A percentile compares a stretch with the other conserved stretches of the same genome.
phyloP scores from a whole-genome alignment of 148 eudicot genomes.

The Nepenthes mirabilis region DNA sequence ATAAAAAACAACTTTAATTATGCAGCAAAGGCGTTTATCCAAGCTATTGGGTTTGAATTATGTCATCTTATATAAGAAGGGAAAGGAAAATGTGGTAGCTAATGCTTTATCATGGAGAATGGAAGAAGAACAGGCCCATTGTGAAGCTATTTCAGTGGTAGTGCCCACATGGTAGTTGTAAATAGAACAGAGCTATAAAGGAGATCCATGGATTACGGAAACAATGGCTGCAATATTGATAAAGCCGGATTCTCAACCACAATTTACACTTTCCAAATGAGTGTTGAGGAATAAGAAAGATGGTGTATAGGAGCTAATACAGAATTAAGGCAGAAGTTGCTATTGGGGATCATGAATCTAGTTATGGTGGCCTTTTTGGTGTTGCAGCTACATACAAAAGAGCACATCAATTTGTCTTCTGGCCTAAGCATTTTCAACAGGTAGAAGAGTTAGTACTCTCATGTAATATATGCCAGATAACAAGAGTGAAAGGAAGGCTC shows the following conservation, averaged over 20 bases:
- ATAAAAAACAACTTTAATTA: neutral
- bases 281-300: neutral
- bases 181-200: too few relatives aligned
- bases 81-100: neutral
- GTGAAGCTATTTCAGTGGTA: neutral
- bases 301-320: neutral
- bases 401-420: neutral
- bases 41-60: neutral
- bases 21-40: neutral
- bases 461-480: neutral
- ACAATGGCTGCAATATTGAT: too few relatives aligned
- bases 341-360: neutral
- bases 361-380: neutral
- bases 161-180: neutral
- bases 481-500: neutral
- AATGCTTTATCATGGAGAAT: neutral
- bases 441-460: neutral
- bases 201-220: too few relatives aligned
- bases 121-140: neutral
- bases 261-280: neutral
- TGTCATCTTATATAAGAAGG: neutral
- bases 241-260: neutral
- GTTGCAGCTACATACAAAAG: neutral
- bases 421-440: neutral
- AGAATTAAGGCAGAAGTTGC: neutral